A percentile compares a stretch with the other conserved stretches of the same genome.
These are phyloP conservation scores for Angomonas ambiguus DNA, from an alignment of 208 protist genomes.

Conservation along the genomic window DNA sequence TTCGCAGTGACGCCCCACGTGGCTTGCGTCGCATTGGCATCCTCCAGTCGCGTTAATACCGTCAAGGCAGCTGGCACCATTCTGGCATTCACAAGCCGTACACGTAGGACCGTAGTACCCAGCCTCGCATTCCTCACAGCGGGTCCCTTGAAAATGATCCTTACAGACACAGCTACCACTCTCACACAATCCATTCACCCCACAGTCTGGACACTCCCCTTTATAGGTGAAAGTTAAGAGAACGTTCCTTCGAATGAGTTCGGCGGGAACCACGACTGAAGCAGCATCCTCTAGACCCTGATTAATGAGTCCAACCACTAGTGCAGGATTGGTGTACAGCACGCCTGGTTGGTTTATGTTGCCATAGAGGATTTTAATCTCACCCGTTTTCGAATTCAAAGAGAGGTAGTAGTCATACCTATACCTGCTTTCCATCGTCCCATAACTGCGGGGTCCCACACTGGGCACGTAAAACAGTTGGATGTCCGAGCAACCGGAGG, in stretches of 20 bases:
- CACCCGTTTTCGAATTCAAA: neutral
- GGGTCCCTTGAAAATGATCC: conserved; percentile 13
- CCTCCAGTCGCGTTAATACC: neutral
- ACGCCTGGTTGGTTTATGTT: neutral
- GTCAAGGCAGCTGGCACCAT: conserved; percentile 1
- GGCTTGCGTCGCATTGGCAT: neutral
- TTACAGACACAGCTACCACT: conserved; percentile 4
- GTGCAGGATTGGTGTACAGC: conserved; percentile 6
- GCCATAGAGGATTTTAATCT: neutral
- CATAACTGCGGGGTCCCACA: neutral
- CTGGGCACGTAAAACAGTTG: neutral
- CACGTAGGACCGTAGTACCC: conserved; percentile 20
- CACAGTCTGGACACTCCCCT: neutral
- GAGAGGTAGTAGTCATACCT: neutral
- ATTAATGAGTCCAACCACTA: conserved; percentile 18
- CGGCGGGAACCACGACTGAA: neutral
- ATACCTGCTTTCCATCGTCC: neutral
- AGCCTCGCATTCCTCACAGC: conserved; percentile 20
- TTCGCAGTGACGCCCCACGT: conserved; percentile 4
- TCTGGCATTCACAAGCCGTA: conserved; percentile 1
- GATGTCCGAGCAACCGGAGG: neutral
- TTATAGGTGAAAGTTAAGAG: neutral
- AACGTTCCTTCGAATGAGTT: neutral
- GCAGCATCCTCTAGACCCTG: conserved; percentile 15
- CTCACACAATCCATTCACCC: neutral